Evolutionary conservation across 208 protist genomes (phyloP).

Genomic region (Novymonas esmeraldas): DNA sequence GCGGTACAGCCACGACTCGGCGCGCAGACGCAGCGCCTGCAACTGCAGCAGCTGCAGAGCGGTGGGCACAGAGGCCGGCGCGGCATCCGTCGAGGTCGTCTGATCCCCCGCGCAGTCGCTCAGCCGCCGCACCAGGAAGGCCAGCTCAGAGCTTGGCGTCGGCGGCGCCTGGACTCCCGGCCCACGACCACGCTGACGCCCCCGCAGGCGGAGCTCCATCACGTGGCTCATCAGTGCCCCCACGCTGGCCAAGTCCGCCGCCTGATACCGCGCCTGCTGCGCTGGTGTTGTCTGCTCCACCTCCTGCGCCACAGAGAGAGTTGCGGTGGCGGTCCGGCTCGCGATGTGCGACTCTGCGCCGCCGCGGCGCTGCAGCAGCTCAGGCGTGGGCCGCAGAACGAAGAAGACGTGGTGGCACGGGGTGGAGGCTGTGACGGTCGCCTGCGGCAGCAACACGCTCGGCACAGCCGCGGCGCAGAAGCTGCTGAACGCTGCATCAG

Average conservation of each 20-base stretch:
- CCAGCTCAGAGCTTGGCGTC: conserved; percentile 33
- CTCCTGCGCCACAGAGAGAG: conserved; percentile 14
- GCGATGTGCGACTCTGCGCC: background rate
- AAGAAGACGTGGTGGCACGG: conserved; percentile 59
- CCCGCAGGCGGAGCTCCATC: conserved; percentile 34
- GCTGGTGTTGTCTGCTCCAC: conserved; percentile 15
- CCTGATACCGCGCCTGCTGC: conserved; percentile 29
- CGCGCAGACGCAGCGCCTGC: conserved; percentile 76
- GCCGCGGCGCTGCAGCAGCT: conserved; percentile 6
- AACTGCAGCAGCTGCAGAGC: conserved; percentile 67
- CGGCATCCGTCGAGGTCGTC: background rate
- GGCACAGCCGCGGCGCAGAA: conserved; percentile 26
- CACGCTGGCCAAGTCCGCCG: conserved; percentile 49
- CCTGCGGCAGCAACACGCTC: conserved; percentile 31
- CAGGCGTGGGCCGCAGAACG: conserved; percentile 28
- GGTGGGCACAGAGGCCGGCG: conserved; percentile 15
- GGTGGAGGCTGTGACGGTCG: conserved; percentile 37
- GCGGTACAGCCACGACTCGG: conserved; percentile 57
- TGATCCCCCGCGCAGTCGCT: conserved; percentile 21
- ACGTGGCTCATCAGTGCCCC: conserved; percentile 44
- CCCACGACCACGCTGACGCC: background rate
- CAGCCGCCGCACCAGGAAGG: conserved; percentile 37
- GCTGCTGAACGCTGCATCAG: conserved; percentile 19
- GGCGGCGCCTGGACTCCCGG: background rate
- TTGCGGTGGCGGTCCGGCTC: background rate